Evolutionary conservation across 768 basidiomycete genomes (phyloP), one percentile per base, ranked within the genome.

Genomic region (Astraeus odoratus): DNA sequence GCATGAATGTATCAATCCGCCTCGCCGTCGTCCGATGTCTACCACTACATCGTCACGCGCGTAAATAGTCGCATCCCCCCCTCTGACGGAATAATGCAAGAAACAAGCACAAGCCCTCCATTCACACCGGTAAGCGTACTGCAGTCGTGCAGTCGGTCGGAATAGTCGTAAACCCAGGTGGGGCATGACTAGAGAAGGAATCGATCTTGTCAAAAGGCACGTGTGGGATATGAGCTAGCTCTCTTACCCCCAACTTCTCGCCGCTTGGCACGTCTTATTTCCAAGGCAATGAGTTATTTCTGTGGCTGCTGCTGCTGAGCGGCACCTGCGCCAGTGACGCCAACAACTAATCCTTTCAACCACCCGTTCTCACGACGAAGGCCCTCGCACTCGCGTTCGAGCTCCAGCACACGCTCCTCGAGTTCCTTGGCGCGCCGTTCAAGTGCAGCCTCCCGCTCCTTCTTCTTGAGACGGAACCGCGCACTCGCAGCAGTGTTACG

Each of bases 381-480:
- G 0, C 78, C 81, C 64, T 95, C 92, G 64, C 93, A 93, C 65
- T 95, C 91, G 62, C 86, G 77, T 69, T 96, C 93, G 12, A 96
- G 74, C 56, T 87, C 87, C 44, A 67, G 72, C 12, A 94, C 88
- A 42, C 83, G 78, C 0, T 70, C 69, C 59, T 91, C 86, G 13
- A 95, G 73, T 58, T 94, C 90, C 68, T 90, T 91, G 13, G 86
- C 80, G 56, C 80, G 82, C 34, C 73, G 76, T 67, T 95, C 93
- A 18, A 95, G 71, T 13, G 93, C 92, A 2, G 80, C 83, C 67
- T 96, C 93, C 12, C 93, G 75, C 66, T 94, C 90, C 72, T 96
- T 96, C 75, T 96, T 96, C 76, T 95, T 96, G 58, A 91, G 66
- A 48, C 92, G 77, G 75, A 96, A 96, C 7, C 92, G 86, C 25